Evolutionary conservation across 768 basidiomycete genomes (phyloP), one percentile per base, ranked within the genome.

Genomic region (Suillus fuscotomentosus): DNA sequence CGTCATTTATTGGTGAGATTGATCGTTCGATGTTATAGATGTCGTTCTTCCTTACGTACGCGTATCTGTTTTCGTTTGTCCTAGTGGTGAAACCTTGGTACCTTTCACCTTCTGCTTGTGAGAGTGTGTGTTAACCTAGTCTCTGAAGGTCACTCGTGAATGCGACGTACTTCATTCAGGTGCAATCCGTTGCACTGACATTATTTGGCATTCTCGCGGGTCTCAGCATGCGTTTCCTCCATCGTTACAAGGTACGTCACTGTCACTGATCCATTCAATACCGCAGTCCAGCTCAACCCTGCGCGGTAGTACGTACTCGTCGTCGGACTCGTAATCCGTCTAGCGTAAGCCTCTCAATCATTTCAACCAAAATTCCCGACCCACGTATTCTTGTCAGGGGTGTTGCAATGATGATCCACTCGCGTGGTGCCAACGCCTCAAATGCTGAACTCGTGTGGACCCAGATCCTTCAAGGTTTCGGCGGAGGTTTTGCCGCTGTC

Each of bases 1-100:
- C 38, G 24, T 34, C 34, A 20, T 43, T 61, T 14, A 17, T 36
- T 34, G 22, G 9, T 42, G 27, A 27, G 24, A 63, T 36, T 20
- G 24, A 53, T 41, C 10, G 59, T 60, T n/a, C 27, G 10, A n/a
- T 14, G 8, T 8, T 7, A 7, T 61, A 88, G 86, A 69, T 85
- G 69, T 86, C 87, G 2, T 88, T 84, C 77, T 88, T 85, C 78
- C 80, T 93, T 54, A 88, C 89, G 0, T 88, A 78, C 74, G 86
- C 88, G 11, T 92, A 92, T 71, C 83, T 91, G 20, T 92, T 86
- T 78, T 88, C 88, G 2, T 91, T 87, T 73, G 81, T 89, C 47
- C 63, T 84, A 11, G 77, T 84, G 34, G 82, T 83, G 22, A 83
- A 83, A 66, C 79, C 81, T 47, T 84, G 85, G 85, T 79, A 67